Evolutionary conservation across 1,284 basidiomycete genomes (phyloP), one percentile per base, ranked within the genome.

Genomic region (Ceraceosorus guamensis): DNA sequence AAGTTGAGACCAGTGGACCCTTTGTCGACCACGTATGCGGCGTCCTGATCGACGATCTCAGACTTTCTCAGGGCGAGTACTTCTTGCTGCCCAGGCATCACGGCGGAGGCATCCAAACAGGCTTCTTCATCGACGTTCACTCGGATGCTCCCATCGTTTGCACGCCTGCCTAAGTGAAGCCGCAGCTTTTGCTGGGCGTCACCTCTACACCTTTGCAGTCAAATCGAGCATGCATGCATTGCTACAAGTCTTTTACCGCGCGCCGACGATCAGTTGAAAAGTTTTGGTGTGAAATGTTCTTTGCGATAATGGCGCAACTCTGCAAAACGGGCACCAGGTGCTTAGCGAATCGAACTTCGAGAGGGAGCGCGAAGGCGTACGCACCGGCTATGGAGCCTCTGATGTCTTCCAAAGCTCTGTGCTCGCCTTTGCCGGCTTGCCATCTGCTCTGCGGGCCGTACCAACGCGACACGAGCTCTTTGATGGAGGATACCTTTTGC

Each of bases 401-500:
- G 55, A 91, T 90, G 63, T 91, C 88, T 57, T 85, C 84, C 57
- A 89, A 75, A 5, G 89, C 88, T 48, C 46, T 66, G 66, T 66
- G 76, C 69, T 55, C 18, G 59, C 63, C 49, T 75, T 60, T 64
- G 55, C 62, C 70, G 59, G 63, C 73, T 43, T 70, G 71, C 37
- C 66, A 59, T 7, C 66, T 57, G 8, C 61, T 65, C 2, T 62
- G 60, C 16, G 39, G 39, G 67, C 84, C 88, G 86, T 89, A 90
- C 63, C 88, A 82, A 10, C 85, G 81, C 6, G 81, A 80, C 18
- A 89, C 75, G 71, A 89, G 85, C 86, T 90, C 87, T 79, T 90
- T 90, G 66, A 91, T 81, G 0, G 85, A 33, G 30, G 55, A 58
- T 11, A 49, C n/a, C 13, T 24, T 31, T 34, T 10, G 43, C 24